phyloP scores from a whole-genome alignment of 371 early-diverging fungal species.

The Nematocida major region DNA sequence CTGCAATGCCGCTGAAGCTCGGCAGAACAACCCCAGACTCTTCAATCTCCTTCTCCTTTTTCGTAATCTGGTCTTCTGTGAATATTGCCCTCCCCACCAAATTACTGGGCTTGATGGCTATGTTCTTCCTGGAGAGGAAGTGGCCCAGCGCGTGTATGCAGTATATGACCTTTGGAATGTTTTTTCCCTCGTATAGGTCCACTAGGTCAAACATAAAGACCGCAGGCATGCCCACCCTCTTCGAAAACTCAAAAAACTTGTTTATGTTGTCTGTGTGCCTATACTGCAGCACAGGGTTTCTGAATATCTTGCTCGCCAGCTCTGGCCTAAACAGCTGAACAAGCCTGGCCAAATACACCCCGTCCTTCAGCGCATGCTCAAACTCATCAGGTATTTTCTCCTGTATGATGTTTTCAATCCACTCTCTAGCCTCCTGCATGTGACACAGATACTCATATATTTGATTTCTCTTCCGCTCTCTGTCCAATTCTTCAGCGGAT shows the following conservation, averaged over 20 bases:
- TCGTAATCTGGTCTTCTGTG: constrained; percentile 50
- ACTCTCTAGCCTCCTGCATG: constrained; percentile 95
- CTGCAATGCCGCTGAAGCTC: constrained; percentile 53
- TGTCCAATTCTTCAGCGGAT: constrained; percentile 72
- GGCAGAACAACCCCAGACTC: constrained; percentile 52
- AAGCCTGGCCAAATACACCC: constrained; percentile 80
- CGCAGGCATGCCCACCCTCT: constrained; percentile 73
- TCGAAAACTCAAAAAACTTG: constrained; percentile 75
- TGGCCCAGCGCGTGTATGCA: constrained; percentile 93
- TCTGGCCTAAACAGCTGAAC: constrained; percentile 76
- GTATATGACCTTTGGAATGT: constrained; percentile 96
- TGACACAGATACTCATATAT: constrained; percentile 97
- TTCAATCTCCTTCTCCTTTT: constrained; percentile 58
- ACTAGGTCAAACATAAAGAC: constrained; percentile 92
- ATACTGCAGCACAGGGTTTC: constrained; percentile 73
- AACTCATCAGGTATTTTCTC: constrained; percentile 68
- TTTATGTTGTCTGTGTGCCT: constrained; percentile 97
- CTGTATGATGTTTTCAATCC: constrained; percentile 69
- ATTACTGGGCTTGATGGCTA: constrained; percentile 45
- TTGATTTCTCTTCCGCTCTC: constrained; percentile 76
- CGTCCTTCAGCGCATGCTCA: constrained; percentile 78
- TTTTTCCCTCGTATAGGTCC: constrained; percentile 95
- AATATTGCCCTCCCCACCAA: constrained; percentile 54
- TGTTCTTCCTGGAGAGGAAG: constrained; percentile 52
- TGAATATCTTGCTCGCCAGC: constrained; percentile 77